These are phyloP conservation scores for Triadica sebifera DNA, from an alignment of 345 rosid genomes.

Conservation along the genomic window DNA sequence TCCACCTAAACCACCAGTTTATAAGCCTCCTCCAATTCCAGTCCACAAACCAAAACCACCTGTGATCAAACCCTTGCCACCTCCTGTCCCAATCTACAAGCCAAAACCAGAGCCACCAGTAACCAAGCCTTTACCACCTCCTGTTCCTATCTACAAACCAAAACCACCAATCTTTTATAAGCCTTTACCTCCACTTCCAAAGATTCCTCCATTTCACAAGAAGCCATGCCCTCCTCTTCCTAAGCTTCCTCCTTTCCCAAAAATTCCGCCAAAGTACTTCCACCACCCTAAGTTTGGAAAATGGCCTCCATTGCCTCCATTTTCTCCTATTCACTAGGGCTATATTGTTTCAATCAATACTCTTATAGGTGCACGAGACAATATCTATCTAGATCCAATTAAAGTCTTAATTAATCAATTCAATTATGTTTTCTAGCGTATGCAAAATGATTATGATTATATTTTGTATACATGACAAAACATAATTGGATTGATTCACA, in stretches of 20 bases:
- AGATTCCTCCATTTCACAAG: conserved; percentile 18
- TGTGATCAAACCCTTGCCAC: no score
- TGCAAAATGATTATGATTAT: no score
- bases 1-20: conserved; percentile 15
- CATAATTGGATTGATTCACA: no score
- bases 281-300: conserved; percentile 27
- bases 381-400: not conserved
- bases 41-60: not conserved
- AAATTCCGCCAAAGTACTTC: conserved; percentile 17
- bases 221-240: conserved; percentile 27
- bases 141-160: conserved; percentile 15
- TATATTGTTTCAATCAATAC: no score
- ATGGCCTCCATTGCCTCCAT: conserved; percentile 27
- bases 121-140: conserved; percentile 6
- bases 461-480: no score
- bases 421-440: no score
- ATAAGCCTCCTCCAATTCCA: conserved; percentile 2
- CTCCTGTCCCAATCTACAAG: conserved; percentile 11
- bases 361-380: no score
- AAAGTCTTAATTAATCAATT: not conserved
- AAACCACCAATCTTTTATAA: conserved; percentile 6
- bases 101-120: conserved; percentile 12
- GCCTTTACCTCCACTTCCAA: conserved; percentile 23
- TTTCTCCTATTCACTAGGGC: conserved; percentile 22
- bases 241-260: conserved; percentile 11